Evolutionary conservation across 352 stramenopile species (phyloP).

Genomic region (Phytopythium ostracodes): DNA sequence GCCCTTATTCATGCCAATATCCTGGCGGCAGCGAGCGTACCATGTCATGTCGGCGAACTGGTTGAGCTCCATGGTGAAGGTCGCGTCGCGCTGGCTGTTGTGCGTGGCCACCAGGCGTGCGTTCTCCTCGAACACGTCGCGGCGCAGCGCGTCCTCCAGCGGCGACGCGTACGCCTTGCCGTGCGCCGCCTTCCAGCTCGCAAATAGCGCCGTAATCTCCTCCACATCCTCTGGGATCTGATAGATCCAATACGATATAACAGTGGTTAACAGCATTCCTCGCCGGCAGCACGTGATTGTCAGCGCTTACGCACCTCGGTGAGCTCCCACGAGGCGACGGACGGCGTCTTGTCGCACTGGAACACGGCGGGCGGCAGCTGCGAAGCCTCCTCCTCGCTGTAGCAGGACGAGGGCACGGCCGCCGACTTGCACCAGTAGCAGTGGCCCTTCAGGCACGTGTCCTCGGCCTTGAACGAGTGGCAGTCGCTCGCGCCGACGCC

Average conservation of each 20-base stretch:
- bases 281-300: too few relatives aligned
- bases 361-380: conserved; percentile 72
- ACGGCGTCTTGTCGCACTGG: conserved; percentile 46
- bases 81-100: conserved; percentile 39
- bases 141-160: conserved; percentile 47
- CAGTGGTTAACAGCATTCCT: background rate
- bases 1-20: background rate
- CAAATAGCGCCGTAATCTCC: conserved; percentile 40
- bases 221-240: conserved; percentile 20
- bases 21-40: conserved; percentile 13
- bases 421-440: conserved; percentile 76
- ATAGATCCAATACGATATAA: background rate
- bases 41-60: conserved; percentile 73
- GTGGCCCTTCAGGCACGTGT: conserved; percentile 44
- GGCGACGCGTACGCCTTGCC: conserved; percentile 46
- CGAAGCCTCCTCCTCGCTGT: conserved; percentile 58
- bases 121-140: conserved; percentile 57
- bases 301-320: conserved; percentile 9
- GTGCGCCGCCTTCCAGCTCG: conserved; percentile 39
- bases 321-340: conserved; percentile 29
- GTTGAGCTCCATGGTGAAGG: conserved; percentile 74
- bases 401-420: conserved; percentile 79
- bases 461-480: conserved; percentile 43
- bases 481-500: conserved; percentile 26
- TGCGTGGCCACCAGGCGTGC: conserved; percentile 53